These are phyloP conservation scores for Lentinula novae-zelandiae DNA, from an alignment of 1,284 basidiomycete species.

Conservation along the genomic window DNA sequence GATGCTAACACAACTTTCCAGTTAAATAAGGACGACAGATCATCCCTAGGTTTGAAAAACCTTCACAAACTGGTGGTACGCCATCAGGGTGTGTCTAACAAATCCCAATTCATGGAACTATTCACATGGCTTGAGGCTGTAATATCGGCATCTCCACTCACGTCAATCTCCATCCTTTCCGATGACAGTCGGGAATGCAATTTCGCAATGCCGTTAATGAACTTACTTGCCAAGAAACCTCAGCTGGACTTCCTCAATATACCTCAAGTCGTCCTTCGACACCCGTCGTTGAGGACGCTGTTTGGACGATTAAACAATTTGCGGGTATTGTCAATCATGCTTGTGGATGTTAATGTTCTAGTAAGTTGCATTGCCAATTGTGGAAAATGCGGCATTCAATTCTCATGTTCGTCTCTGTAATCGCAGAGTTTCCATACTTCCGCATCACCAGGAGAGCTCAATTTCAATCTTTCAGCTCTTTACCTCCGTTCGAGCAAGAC, in stretches of 20 bases:
- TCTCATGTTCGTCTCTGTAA: neutral
- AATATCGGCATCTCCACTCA: neutral
- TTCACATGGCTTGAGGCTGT: conserved; percentile 8
- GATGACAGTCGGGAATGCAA: conserved; percentile 11
- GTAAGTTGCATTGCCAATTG: neutral
- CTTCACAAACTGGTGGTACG: conserved; percentile 9
- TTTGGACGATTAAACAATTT: conserved; percentile 1
- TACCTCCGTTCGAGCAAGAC: conserved; percentile 11
- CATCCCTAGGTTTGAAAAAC: neutral
- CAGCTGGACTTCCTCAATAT: conserved; percentile 11
- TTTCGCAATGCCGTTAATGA: conserved; percentile 3
- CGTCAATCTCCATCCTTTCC: conserved; percentile 5
- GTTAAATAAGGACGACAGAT: neutral
- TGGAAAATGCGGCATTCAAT: neutral
- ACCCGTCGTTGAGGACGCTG: conserved; percentile 5
- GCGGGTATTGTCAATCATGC: conserved; percentile 7
- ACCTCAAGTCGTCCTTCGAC: conserved; percentile 7
- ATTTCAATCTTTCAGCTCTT: neutral
- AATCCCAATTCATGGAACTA: conserved; percentile 7
- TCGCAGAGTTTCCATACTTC: neutral
- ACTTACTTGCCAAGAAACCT: neutral
- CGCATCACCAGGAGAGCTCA: neutral
- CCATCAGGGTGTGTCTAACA: conserved; percentile 9
- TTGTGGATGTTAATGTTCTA: conserved; percentile 10
- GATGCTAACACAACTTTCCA: neutral